A percentile compares a stretch with the other conserved stretches of the same genome.
Conservation (phyloP, 495 filamentous ascomycete species). For the Hyaloscypha hepaticicola region DNA sequence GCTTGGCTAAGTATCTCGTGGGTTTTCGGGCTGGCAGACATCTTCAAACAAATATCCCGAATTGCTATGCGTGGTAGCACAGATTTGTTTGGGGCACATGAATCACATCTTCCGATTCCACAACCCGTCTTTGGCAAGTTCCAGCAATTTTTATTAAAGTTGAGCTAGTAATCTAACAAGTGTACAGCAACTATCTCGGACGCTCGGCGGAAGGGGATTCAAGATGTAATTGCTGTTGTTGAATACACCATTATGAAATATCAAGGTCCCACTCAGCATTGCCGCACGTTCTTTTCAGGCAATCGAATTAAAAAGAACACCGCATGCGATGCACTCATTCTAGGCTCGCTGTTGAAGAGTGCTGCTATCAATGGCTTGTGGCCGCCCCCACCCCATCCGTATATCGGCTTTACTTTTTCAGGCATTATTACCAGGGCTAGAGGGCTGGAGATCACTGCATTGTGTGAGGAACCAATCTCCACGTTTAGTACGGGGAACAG, state of each 20-base stretch:
- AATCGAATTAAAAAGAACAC: neutral
- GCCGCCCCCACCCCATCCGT: constrained; percentile 5
- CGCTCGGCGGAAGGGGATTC: neutral
- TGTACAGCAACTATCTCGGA: neutral
- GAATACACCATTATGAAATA: neutral
- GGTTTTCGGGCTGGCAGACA: constrained; percentile 28
- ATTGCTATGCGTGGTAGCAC: neutral
- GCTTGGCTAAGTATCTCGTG: constrained; percentile 41
- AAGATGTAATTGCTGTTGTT: neutral
- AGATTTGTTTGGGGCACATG: neutral
- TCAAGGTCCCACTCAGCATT: neutral
- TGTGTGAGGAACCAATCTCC: neutral
- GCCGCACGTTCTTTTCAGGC: neutral
- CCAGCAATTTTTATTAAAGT: neutral
- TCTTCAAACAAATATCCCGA: neutral
- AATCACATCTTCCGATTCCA: constrained; percentile 1
- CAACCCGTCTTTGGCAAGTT: neutral
- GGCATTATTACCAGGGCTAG: neutral
- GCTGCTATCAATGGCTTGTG: neutral
- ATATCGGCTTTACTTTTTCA: neutral
- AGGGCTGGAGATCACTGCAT: neutral
- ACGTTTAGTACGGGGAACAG: neutral
- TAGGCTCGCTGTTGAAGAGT: constrained; percentile 5
- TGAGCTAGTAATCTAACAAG: neutral
- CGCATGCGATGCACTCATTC: constrained; percentile 3